Evolutionary conservation across 2,329 filamentous ascomycete species (phyloP).

Genomic region (Monilinia vaccinii-corymbosi): DNA sequence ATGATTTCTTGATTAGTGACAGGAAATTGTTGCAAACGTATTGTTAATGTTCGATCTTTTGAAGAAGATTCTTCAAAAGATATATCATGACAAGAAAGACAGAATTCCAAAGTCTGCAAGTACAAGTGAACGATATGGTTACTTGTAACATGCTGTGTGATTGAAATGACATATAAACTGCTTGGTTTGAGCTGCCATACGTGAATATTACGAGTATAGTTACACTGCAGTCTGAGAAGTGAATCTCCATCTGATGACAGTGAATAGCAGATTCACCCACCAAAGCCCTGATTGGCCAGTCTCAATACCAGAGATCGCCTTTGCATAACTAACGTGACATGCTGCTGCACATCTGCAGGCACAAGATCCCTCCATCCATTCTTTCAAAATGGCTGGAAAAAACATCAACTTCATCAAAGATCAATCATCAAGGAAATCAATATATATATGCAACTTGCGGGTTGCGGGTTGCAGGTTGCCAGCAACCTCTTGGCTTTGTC

Average conservation of each 20-base stretch:
- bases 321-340: background rate
- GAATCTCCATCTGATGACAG: background rate
- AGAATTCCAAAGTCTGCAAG: background rate
- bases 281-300: background rate
- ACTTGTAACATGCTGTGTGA: background rate
- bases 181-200: background rate
- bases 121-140: background rate
- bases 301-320: background rate
- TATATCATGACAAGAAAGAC: background rate
- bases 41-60: background rate
- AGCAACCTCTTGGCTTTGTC: background rate
- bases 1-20: background rate
- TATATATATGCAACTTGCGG: background rate
- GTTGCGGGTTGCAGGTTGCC: background rate
- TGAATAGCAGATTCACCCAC: background rate
- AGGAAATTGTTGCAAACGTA: too few species aligned
- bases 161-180: background rate
- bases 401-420: background rate
- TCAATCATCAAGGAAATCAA: background rate
- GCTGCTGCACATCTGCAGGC: background rate
- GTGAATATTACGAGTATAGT: background rate
- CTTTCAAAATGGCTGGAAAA: background rate
- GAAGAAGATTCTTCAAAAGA: background rate
- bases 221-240: conserved; percentile 3
- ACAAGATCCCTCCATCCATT: background rate